Conservation (phyloP, 2,329 filamentous ascomycete species). For the Fusarium bactridioides region DNA sequence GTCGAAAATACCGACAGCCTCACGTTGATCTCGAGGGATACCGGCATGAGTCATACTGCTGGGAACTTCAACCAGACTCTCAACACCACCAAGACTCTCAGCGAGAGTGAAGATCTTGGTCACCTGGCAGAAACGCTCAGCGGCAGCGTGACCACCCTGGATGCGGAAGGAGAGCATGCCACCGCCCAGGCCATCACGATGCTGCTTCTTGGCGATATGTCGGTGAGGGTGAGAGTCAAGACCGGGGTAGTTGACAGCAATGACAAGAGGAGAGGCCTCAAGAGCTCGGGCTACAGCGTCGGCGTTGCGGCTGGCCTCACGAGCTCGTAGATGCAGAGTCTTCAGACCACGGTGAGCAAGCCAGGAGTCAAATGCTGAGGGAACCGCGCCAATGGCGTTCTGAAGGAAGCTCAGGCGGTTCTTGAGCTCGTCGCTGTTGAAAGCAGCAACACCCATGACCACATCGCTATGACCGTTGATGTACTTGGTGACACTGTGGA, state of each 20-base stretch:
- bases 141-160: constrained; percentile 82
- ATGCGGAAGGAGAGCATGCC: constrained; percentile 98
- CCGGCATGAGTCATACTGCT: constrained; percentile 97
- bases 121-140: constrained; percentile 89
- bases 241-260: constrained; percentile 95
- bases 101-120: constrained; percentile 93
- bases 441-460: constrained; percentile 95
- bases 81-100: constrained; percentile 90
- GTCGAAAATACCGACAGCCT: constrained; percentile 93
- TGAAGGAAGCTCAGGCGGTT: constrained; percentile 87
- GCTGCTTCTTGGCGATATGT: constrained; percentile 85
- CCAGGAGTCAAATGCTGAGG: constrained; percentile 96
- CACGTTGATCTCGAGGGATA: constrained; percentile 88
- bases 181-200: constrained; percentile 92
- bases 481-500: constrained; percentile 98
- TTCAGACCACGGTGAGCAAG: constrained; percentile 96
- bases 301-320: constrained; percentile 85
- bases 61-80: constrained; percentile 90
- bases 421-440: constrained; percentile 85
- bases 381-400: constrained; percentile 95
- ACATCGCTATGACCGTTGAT: constrained; percentile 98
- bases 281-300: constrained; percentile 78
- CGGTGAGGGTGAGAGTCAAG: constrained; percentile 87
- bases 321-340: constrained; percentile 91
- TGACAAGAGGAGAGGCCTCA: constrained; percentile 80